Evolutionary conservation across 441 rosid species (phyloP), one percentile per base, ranked within the genome.

Genomic region (Kokia cookei): DNA sequence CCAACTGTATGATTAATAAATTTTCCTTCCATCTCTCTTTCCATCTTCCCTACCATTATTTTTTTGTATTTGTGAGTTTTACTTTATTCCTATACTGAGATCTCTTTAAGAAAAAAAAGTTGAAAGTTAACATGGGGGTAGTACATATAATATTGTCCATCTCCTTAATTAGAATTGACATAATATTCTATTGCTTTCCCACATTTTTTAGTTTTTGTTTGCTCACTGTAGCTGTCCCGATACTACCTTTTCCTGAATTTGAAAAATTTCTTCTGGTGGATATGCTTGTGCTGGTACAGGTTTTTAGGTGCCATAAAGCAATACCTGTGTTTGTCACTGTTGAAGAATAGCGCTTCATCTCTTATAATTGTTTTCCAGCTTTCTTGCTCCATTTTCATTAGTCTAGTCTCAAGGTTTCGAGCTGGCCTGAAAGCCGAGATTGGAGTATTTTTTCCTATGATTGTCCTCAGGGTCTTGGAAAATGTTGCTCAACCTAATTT

Each of bases 341-440:
- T 96, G 88, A 94, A 96, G 93, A 93, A 96, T 79, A 94, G 97
- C 58, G 93, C 98, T 77, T 96, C 98, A 5, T 91, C 91, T 74
- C 93, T 94, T 66, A 89, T 96, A 92, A 93, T 96, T 74, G 85
- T 92, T 83, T 96, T 94, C 90, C 98, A 96, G 91, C 98, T 96
- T 80, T 94, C 99, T 74, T 74, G 77, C 65, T 74, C 77, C 57
- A 74, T 74, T 27, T 79, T 96, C 93, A 91, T 96, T 73, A 96
- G 98, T 83, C 85, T 93, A 73, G 98, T 96, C 65, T 89, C 98
- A 73, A 93, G 98, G 80, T 96, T 96, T 78, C 95, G 97, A 71
- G 97, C 94, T 77, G 98, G 99, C 73, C 75, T 96, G 83, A 94
- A 96, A 85, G 99, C 99, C 50, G 98, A 96, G 85, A 96, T 96